Evolutionary conservation across 2,329 filamentous ascomycete genomes (phyloP).

Genomic region (Cercospora beticola): DNA sequence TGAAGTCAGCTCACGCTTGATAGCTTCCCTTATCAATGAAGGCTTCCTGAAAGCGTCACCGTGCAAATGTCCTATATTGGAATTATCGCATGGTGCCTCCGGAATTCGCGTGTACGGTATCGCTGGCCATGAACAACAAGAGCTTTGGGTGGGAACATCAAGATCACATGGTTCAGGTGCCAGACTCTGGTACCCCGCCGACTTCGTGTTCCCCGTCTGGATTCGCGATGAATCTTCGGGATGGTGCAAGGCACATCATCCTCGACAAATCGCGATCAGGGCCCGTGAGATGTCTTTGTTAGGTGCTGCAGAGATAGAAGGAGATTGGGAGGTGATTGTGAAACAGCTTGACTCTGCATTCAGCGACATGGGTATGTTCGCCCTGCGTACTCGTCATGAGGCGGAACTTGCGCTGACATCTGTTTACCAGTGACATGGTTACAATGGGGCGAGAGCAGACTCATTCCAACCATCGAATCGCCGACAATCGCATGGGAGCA

Average conservation of each 20-base stretch:
- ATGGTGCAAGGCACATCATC: background rate
- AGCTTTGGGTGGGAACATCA: background rate
- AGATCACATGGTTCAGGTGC: background rate
- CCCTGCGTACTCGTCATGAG: background rate
- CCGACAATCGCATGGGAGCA: constrained; percentile 9
- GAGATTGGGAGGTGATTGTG: background rate
- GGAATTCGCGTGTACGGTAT: background rate
- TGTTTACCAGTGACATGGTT: background rate
- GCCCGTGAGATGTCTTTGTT: background rate
- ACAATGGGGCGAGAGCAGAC: background rate
- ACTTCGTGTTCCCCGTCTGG: background rate
- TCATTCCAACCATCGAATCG: background rate
- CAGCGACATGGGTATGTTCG: background rate
- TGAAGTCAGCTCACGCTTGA: background rate
- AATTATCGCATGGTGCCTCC: background rate
- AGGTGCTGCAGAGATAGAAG: background rate
- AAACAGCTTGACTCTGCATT: background rate
- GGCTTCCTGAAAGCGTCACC: background rate
- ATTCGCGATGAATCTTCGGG: background rate
- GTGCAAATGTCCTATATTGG: background rate
- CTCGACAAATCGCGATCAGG: background rate
- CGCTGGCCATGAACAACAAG: background rate
- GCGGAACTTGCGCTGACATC: background rate
- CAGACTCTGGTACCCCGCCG: background rate
- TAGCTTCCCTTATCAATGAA: background rate